A percentile compares a stretch with the other conserved stretches of the same genome.
Evolutionary conservation across 2,329 filamentous ascomycete genomes (phyloP).

Genomic region (Aspergillus pseudoterreus): DNA sequence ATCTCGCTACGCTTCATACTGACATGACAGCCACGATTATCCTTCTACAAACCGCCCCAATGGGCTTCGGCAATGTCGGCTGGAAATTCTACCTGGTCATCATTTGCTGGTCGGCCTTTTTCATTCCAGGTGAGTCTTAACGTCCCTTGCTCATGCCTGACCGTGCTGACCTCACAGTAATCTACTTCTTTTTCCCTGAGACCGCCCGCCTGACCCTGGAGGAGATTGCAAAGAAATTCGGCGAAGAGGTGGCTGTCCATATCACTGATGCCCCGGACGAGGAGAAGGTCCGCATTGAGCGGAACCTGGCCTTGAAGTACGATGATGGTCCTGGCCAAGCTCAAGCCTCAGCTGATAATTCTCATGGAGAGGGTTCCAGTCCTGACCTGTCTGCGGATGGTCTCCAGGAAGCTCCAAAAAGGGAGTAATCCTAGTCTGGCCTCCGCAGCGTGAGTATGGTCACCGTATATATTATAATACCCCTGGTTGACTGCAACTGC

Average conservation of each 20-base stretch:
- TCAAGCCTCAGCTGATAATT: neutral
- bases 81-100: constrained; percentile 53
- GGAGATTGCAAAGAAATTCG: constrained; percentile 46
- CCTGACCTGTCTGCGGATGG: neutral
- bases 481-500: no score
- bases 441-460: no score
- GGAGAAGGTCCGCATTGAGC: constrained; percentile 23
- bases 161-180: constrained; percentile 24
- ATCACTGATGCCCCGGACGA: constrained; percentile 44
- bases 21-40: constrained; percentile 41
- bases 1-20: neutral
- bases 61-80: constrained; percentile 42
- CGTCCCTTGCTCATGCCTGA: neutral
- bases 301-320: constrained; percentile 1
- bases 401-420: neutral
- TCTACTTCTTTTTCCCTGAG: constrained; percentile 46
- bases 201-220: constrained; percentile 44
- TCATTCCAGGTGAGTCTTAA: constrained; percentile 33
- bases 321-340: neutral
- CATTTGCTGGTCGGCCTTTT: constrained; percentile 42
- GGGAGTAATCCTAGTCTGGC: neutral
- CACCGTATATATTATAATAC: no score
- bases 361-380: neutral
- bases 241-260: constrained; percentile 49
- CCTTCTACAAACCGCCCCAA: constrained; percentile 46